Evolutionary conservation across 202 grass and related monocot species (phyloP).

Genomic region (Setaria viridis): DNA sequence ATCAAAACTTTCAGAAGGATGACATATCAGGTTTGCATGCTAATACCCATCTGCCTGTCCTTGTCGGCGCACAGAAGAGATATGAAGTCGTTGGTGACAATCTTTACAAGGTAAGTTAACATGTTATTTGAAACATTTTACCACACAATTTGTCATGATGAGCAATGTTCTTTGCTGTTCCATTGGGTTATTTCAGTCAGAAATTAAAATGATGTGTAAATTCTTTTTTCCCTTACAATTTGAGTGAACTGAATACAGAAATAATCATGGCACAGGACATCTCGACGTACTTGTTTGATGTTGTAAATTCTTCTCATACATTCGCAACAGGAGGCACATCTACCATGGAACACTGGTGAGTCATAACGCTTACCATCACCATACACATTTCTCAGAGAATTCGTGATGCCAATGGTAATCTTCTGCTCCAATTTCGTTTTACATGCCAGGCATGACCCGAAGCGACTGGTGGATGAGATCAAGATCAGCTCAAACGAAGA

Average conservation of each 20-base stretch:
- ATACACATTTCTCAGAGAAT: neutral
- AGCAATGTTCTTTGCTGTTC: neutral
- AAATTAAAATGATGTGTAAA: neutral
- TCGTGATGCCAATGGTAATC: neutral
- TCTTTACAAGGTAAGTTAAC: slow-evolving; percentile 68
- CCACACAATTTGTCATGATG: neutral
- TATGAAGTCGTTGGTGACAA: slow-evolving; percentile 67
- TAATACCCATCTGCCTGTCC: slow-evolving; percentile 68
- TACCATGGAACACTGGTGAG: slow-evolving; percentile 69
- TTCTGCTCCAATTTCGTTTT: neutral
- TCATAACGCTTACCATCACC: neutral
- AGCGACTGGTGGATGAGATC: slow-evolving; percentile 62
- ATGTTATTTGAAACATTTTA: neutral
- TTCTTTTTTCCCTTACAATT: neutral
- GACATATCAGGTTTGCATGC: slow-evolving; percentile 66
- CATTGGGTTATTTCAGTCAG: slow-evolving; percentile 5
- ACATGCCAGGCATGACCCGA: slow-evolving; percentile 54
- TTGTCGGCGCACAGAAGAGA: slow-evolving; percentile 65
- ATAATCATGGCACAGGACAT: slow-evolving; percentile 55
- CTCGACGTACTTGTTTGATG: slow-evolving; percentile 60
- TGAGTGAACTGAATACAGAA: slow-evolving; percentile 19
- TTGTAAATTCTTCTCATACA: slow-evolving; percentile 66
- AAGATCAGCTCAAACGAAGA: slow-evolving; percentile 63
- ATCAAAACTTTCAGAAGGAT: slow-evolving; percentile 55
- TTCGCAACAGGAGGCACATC: slow-evolving; percentile 77